Conservation (phyloP, 2,329 filamentous ascomycete genomes). For the Arthrinium phaeospermum region DNA sequence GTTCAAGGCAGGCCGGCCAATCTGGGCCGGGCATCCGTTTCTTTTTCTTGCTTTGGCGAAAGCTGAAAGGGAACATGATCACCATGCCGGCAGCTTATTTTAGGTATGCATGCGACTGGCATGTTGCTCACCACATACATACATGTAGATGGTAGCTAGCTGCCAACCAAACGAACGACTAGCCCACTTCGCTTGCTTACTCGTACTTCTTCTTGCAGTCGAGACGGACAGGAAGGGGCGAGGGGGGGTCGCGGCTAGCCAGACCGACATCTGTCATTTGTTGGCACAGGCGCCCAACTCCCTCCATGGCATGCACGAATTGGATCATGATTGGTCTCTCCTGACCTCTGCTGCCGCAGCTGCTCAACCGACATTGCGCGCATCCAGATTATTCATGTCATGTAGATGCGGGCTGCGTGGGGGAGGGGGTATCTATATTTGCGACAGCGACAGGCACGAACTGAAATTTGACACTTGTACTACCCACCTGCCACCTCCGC, state of each 20-base stretch:
- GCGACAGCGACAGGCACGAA: not conserved
- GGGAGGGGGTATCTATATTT: not conserved
- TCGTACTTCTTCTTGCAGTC: not conserved
- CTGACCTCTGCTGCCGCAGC: not conserved
- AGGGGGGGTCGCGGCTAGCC: not conserved
- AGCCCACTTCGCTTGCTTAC: not conserved
- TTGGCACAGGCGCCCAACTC: not conserved
- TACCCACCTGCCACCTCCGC: not conserved
- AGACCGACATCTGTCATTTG: not conserved
- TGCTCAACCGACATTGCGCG: constrained; percentile 1
- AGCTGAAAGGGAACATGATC: not conserved
- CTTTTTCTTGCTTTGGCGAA: not conserved
- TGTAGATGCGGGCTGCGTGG: no score
- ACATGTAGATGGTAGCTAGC: not conserved
- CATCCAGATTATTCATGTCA: not conserved
- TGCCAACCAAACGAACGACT: not conserved
- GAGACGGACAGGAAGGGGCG: not conserved
- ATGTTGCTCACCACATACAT: not conserved
- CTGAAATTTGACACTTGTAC: not conserved
- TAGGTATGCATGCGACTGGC: not conserved
- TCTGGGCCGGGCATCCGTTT: not conserved
- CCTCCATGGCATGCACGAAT: not conserved
- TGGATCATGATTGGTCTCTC: not conserved
- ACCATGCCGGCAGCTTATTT: not conserved
- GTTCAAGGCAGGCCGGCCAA: not conserved